A percentile compares a stretch with the other conserved stretches of the same genome.
Evolutionary conservation across 75 land plant genomes (phyloP).

Genomic region (Sequoiadendron giganteum): DNA sequence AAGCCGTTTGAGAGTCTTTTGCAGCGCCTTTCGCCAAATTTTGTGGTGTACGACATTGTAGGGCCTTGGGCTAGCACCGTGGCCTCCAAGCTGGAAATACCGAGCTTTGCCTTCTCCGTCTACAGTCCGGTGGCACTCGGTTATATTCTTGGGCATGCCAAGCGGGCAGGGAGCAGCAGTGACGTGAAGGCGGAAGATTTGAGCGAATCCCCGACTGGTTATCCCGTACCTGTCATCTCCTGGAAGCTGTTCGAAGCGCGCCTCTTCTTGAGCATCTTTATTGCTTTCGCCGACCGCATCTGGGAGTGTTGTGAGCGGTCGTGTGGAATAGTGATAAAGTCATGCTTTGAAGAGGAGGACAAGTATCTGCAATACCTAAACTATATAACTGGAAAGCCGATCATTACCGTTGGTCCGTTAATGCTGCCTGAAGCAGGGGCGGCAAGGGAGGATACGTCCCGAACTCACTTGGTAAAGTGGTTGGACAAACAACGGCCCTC

Average conservation of each 20-base stretch:
- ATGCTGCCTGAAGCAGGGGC: not conserved
- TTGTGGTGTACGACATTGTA: not conserved
- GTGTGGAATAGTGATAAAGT: not conserved
- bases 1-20: not conserved
- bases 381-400: not conserved
- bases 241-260: not conserved
- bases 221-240: not conserved
- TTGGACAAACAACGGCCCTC: slow-evolving; percentile 19
- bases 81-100: not conserved
- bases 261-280: not conserved
- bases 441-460: not conserved
- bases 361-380: not conserved
- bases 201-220: not conserved
- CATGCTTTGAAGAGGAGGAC: not conserved
- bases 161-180: not conserved
- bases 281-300: not conserved
- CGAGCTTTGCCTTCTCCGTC: not conserved
- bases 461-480: not conserved
- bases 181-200: not conserved
- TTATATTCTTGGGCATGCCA: not conserved
- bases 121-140: not conserved
- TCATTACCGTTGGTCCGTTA: not conserved
- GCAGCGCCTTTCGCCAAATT: not conserved
- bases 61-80: not conserved
- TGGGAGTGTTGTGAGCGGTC: not conserved